Percentiles rank a stretch among this genome's conserved stretches.
Evolutionary conservation across 2,329 filamentous ascomycete genomes (phyloP).

Genomic region (Chaetomiaceae sp.): DNA sequence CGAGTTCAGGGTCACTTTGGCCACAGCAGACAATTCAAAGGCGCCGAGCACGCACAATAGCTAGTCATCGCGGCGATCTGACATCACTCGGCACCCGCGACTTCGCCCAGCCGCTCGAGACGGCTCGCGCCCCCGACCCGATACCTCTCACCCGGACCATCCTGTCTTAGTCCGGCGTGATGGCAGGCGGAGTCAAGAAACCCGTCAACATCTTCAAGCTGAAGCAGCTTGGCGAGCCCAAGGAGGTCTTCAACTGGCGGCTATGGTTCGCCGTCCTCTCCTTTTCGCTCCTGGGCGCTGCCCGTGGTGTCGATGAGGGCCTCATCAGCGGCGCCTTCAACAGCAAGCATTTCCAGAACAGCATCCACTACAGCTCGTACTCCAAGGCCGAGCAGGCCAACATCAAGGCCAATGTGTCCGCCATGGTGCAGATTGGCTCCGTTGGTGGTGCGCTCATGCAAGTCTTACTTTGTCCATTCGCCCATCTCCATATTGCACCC

Average conservation of each 20-base stretch:
- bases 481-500: neutral
- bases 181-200: slow-evolving; percentile 49
- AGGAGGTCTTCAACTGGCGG: slow-evolving; percentile 68
- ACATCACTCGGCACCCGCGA: too few species aligned
- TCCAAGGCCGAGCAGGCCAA: slow-evolving; percentile 51
- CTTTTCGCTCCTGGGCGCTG: slow-evolving; percentile 70
- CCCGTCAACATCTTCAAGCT: slow-evolving; percentile 59
- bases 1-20: too few species aligned
- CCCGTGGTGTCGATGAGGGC: slow-evolving; percentile 74
- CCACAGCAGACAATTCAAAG: too few species aligned
- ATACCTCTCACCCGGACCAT: too few species aligned
- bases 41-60: too few species aligned
- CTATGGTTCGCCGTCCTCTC: slow-evolving; percentile 71
- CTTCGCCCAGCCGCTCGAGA: too few species aligned
- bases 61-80: too few species aligned
- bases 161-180: slow-evolving; percentile 23
- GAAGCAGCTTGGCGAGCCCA: slow-evolving; percentile 58
- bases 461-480: slow-evolving; percentile 11
- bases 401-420: slow-evolving; percentile 69
- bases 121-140: neutral
- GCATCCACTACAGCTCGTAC: slow-evolving; percentile 53
- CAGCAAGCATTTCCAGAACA: slow-evolving; percentile 55
- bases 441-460: slow-evolving; percentile 54
- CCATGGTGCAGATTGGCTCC: slow-evolving; percentile 76
- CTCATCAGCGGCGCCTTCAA: slow-evolving; percentile 67